phyloP scores from a whole-genome alignment of 176 grass and related monocot species.

The Thinopyrum elongatum region DNA sequence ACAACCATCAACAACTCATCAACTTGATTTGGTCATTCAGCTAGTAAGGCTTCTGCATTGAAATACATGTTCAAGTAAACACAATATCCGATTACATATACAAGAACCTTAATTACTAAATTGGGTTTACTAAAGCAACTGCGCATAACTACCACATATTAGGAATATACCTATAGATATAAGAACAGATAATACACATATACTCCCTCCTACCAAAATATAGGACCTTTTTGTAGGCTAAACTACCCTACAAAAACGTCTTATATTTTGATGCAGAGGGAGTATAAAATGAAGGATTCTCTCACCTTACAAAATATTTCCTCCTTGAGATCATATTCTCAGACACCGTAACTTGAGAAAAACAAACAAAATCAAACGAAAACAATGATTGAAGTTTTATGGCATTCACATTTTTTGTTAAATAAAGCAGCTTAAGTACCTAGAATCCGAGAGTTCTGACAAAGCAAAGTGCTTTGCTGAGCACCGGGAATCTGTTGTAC shows the following conservation, averaged over 20 bases:
- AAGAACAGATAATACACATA: neutral
- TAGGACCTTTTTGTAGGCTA: too few relatives aligned
- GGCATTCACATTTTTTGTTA: neutral
- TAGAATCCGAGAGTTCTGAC: neutral
- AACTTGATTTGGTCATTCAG: neutral
- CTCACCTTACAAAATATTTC: slow-evolving; percentile 25
- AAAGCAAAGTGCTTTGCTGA: neutral
- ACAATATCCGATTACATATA: neutral
- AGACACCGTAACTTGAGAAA: neutral
- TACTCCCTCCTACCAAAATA: too few relatives aligned
- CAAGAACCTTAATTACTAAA: neutral
- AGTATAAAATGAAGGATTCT: neutral
- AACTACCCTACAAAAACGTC: too few relatives aligned
- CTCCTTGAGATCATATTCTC: slow-evolving; percentile 12
- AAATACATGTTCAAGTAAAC: neutral
- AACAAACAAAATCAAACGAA: neutral
- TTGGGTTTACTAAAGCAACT: neutral
- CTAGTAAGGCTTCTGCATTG: neutral
- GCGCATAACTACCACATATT: neutral
- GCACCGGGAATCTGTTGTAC: neutral
- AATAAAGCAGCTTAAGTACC: neutral
- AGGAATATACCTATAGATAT: neutral
- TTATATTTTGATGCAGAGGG: too few relatives aligned
- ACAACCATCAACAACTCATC: neutral
- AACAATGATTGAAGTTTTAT: neutral